Conservation (phyloP, 2,329 filamentous ascomycete genomes). For the Aspergillaceae sp. region DNA sequence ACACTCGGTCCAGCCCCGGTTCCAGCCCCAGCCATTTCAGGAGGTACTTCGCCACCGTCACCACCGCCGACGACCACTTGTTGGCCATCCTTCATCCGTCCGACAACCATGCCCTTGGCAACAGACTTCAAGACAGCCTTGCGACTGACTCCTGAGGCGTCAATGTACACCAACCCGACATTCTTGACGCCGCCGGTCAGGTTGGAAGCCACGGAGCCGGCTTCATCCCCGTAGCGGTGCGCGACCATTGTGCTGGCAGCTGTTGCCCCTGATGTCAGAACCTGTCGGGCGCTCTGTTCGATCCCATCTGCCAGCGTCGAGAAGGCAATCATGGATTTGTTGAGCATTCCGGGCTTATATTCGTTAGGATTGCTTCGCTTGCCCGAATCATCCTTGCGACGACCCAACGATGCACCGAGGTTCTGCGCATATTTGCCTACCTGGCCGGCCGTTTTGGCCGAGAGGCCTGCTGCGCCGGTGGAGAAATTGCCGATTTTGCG, state of each 20-base stretch:
- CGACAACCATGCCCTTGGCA: conserved; percentile 76
- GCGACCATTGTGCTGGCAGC: conserved; percentile 80
- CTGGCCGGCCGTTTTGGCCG: conserved; percentile 76
- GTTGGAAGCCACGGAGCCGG: conserved; percentile 64
- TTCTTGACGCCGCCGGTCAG: conserved; percentile 88
- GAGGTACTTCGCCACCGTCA: conserved; percentile 34
- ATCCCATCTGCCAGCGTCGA: conserved; percentile 90
- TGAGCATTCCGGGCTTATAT: conserved; percentile 86
- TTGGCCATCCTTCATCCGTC: conserved; percentile 41
- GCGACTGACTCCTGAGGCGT: conserved; percentile 84
- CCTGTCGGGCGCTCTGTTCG: conserved; percentile 70
- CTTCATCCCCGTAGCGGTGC: conserved; percentile 84
- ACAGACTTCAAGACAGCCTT: conserved; percentile 88
- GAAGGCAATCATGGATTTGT: conserved; percentile 95
- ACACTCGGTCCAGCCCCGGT: neutral
- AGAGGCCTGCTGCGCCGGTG: conserved; percentile 65
- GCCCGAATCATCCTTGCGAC: conserved; percentile 45
- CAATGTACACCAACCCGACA: conserved; percentile 93
- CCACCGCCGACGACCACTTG: conserved; percentile 41
- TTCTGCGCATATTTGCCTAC: conserved; percentile 82
- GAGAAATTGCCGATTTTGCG: conserved; percentile 88
- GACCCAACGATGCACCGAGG: conserved; percentile 65
- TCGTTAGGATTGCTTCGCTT: conserved; percentile 41
- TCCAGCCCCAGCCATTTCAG: conserved; percentile 3
- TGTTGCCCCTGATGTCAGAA: conserved; percentile 63